Conservation (phyloP, 345 rosid species). For the Firmiana major region DNA sequence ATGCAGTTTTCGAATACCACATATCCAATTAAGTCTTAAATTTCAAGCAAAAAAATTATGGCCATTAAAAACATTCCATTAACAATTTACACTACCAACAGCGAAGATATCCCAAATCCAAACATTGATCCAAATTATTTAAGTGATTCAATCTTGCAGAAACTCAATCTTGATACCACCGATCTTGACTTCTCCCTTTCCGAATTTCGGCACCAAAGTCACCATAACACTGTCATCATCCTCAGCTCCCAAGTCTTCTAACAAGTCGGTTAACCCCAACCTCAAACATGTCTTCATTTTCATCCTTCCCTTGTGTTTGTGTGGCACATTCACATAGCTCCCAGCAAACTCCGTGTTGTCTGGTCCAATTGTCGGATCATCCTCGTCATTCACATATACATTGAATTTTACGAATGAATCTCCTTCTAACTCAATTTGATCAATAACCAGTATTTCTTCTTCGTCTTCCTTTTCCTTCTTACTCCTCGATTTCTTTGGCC, state of each 20-base stretch:
- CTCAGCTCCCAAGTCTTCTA: slow-evolving; percentile 49
- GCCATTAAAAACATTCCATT: too few relatives aligned
- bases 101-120: not conserved
- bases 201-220: slow-evolving; percentile 40
- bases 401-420: slow-evolving; percentile 41
- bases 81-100: not conserved
- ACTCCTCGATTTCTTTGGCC: slow-evolving; percentile 48
- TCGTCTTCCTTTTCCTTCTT: slow-evolving; percentile 51
- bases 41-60: too few relatives aligned
- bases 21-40: too few relatives aligned
- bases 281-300: slow-evolving; percentile 36
- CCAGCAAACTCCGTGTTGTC: slow-evolving; percentile 54
- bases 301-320: slow-evolving; percentile 38
- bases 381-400: slow-evolving; percentile 50
- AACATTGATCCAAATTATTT: not conserved
- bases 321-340: slow-evolving; percentile 52
- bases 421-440: slow-evolving; percentile 35
- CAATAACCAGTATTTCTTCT: slow-evolving; percentile 47
- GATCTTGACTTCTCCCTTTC: slow-evolving; percentile 23
- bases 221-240: slow-evolving; percentile 49
- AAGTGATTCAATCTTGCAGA: not conserved
- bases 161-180: slow-evolving; percentile 37
- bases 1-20: too few relatives aligned
- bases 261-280: slow-evolving; percentile 42
- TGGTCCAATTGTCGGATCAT: slow-evolving; percentile 25